Evolutionary conservation across 2,329 filamentous ascomycete genomes (phyloP).

Genomic region (Sporothrix pseudoabietina): DNA sequence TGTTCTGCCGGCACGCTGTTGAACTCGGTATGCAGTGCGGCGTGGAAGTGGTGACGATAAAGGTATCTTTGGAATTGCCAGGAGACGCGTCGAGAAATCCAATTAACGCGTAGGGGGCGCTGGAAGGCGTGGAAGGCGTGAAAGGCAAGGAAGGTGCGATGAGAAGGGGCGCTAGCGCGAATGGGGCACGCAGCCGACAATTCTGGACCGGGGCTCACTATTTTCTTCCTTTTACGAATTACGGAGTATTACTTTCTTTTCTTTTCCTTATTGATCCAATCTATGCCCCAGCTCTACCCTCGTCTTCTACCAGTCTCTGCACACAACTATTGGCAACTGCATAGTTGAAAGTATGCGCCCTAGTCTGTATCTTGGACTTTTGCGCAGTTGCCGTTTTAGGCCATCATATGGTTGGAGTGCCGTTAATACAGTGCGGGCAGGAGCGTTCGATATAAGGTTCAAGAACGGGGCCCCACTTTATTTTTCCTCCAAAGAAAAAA

Average conservation of each 20-base stretch:
- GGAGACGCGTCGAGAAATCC: slow-evolving; percentile 33
- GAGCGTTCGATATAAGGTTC: background rate
- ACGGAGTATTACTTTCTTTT: background rate
- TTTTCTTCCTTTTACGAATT: background rate
- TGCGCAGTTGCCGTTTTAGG: background rate
- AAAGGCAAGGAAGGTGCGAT: background rate
- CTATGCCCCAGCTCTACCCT: background rate
- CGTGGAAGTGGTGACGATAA: background rate
- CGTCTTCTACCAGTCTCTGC: background rate
- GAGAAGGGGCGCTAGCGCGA: slow-evolving; percentile 23
- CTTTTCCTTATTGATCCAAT: too few relatives aligned
- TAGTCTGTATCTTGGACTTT: background rate
- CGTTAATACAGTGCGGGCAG: background rate
- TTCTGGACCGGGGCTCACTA: background rate
- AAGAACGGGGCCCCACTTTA: background rate
- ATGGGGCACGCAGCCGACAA: background rate
- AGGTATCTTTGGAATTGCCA: background rate
- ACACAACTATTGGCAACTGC: background rate
- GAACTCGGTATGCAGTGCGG: background rate
- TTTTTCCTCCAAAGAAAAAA: background rate
- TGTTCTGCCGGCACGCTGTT: background rate
- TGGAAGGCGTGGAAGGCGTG: background rate
- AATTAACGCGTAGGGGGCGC: slow-evolving; percentile 33
- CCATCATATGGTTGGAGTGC: background rate
- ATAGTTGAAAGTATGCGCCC: background rate